These are phyloP conservation scores for Pelargonium fulgidum DNA, from an alignment of 441 rosid species.

Conservation along the genomic window DNA sequence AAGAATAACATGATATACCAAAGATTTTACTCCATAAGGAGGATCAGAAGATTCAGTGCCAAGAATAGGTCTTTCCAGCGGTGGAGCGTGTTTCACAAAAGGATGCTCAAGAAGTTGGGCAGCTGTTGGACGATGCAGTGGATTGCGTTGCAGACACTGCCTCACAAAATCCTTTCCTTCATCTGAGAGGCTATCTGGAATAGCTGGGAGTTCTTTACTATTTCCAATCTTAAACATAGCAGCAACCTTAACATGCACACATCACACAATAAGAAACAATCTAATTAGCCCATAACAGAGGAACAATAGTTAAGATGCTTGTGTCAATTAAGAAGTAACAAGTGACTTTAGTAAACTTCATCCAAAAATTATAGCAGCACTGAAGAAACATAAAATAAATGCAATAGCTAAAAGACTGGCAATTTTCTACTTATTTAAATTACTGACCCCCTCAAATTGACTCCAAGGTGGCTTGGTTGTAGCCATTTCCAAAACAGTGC, in stretches of 20 bases:
- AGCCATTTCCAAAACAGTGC: slow-evolving; percentile 83
- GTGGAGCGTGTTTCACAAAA: slow-evolving; percentile 64
- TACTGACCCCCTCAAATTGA: slow-evolving; percentile 72
- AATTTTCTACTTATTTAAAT: slow-evolving; percentile 9
- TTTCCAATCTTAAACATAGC: slow-evolving; percentile 99
- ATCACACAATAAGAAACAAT: slow-evolving; percentile 14
- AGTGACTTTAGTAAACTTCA: slow-evolving; percentile 5
- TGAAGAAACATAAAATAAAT: neutral
- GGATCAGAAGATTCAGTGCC: slow-evolving; percentile 35
- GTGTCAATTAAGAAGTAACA: neutral
- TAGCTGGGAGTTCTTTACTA: slow-evolving; percentile 92
- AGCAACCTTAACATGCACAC: slow-evolving; percentile 37
- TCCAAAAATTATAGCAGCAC: too few species aligned
- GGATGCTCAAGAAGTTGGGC: slow-evolving; percentile 71
- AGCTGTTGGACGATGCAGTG: slow-evolving; percentile 73
- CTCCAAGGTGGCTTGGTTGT: slow-evolving; percentile 80
- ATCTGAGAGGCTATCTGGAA: slow-evolving; percentile 82
- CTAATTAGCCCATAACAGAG: neutral
- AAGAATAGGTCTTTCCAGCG: slow-evolving; percentile 47
- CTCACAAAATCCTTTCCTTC: slow-evolving; percentile 87
- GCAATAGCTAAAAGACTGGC: slow-evolving; percentile 2
- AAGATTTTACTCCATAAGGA: slow-evolving; percentile 33
- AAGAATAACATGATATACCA: slow-evolving; percentile 35
- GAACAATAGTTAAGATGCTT: neutral
- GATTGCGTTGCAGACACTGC: slow-evolving; percentile 76